phyloP scores from a whole-genome alignment of 805 yeast species.

The Candida nemodendra region DNA sequence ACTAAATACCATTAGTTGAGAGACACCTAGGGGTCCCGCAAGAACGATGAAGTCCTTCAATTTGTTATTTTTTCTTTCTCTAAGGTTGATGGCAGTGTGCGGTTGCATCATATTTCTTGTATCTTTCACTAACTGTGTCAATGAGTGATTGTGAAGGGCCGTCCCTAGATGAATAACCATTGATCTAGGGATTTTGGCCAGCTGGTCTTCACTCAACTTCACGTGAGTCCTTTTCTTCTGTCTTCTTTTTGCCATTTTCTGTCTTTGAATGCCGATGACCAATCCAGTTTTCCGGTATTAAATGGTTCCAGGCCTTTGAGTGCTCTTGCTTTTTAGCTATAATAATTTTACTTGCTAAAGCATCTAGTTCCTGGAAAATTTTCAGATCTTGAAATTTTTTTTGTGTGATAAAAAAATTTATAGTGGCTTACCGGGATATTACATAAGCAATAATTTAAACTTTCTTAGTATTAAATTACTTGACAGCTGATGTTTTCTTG shows the following conservation, averaged over 20 bases:
- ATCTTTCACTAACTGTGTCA: slow-evolving; percentile 82
- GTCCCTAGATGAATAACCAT: slow-evolving; percentile 89
- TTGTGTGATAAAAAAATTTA: too few species aligned
- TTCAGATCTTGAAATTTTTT: slow-evolving; percentile 2
- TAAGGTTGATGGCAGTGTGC: slow-evolving; percentile 85
- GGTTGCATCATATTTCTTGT: slow-evolving; percentile 93
- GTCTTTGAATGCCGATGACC: too few species aligned
- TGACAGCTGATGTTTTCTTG: too few species aligned
- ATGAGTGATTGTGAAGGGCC: slow-evolving; percentile 72
- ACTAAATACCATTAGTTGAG: slow-evolving; percentile 83
- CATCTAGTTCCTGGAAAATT: background rate
- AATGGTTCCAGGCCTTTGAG: too few species aligned
- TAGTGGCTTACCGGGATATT: too few species aligned
- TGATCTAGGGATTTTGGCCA: slow-evolving; percentile 78
- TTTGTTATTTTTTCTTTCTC: slow-evolving; percentile 84
- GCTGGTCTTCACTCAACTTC: slow-evolving; percentile 59
- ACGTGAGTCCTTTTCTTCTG: slow-evolving; percentile 87
- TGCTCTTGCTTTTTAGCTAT: background rate
- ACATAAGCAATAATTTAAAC: too few species aligned
- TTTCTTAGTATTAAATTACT: too few species aligned
- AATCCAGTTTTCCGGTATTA: too few species aligned
- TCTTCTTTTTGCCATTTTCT: slow-evolving; percentile 31
- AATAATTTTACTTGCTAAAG: background rate
- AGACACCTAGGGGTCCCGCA: slow-evolving; percentile 95
- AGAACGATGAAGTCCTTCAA: slow-evolving; percentile 94